phyloP scores from a whole-genome alignment of 768 basidiomycete genomes.

The Punctularia strigosozonata region DNA sequence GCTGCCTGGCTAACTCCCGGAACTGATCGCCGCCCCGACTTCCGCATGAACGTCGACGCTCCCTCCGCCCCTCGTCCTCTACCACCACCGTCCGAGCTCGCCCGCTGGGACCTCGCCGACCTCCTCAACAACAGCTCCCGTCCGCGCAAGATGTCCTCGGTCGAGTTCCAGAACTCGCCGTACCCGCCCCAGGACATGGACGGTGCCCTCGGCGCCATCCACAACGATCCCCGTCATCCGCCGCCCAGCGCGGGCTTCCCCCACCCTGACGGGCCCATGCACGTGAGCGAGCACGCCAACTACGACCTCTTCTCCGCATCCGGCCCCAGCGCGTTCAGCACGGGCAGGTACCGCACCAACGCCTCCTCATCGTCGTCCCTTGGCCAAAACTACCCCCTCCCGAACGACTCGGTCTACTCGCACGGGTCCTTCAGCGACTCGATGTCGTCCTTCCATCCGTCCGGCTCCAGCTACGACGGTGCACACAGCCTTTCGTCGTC shows the following conservation, averaged over 20 bases:
- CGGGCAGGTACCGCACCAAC: constrained; percentile 59
- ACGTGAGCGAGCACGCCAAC: too few species aligned
- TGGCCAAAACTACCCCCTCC: constrained; percentile 39
- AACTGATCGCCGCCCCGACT: constrained; percentile 51
- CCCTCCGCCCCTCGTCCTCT: constrained; percentile 23
- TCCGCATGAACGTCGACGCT: constrained; percentile 20
- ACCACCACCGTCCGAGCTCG: constrained; percentile 20
- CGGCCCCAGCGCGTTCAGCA: constrained; percentile 29
- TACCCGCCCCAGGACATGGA: constrained; percentile 50
- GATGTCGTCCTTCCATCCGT: constrained; percentile 42
- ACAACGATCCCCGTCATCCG: constrained; percentile 20
- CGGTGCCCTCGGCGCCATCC: constrained; percentile 30
- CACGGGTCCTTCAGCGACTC: constrained; percentile 50
- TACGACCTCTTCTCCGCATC: constrained; percentile 58
- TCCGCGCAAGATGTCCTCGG: constrained; percentile 31
- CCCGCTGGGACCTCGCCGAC: constrained; percentile 30
- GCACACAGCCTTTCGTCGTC: constrained; percentile 52
- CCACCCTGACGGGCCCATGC: constrained; percentile 37
- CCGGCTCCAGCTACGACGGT: constrained; percentile 50
- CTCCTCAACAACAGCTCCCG: constrained; percentile 29
- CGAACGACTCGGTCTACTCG: constrained; percentile 46
- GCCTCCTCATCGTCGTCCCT: constrained; percentile 64
- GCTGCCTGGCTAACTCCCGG: constrained; percentile 22
- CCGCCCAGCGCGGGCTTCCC: constrained; percentile 32
- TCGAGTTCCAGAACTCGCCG: constrained; percentile 28